Percentiles rank a stretch among this genome's conserved stretches.
phyloP scores from a whole-genome alignment of 805 yeast species.

The Saccharomycopsis sp. region DNA sequence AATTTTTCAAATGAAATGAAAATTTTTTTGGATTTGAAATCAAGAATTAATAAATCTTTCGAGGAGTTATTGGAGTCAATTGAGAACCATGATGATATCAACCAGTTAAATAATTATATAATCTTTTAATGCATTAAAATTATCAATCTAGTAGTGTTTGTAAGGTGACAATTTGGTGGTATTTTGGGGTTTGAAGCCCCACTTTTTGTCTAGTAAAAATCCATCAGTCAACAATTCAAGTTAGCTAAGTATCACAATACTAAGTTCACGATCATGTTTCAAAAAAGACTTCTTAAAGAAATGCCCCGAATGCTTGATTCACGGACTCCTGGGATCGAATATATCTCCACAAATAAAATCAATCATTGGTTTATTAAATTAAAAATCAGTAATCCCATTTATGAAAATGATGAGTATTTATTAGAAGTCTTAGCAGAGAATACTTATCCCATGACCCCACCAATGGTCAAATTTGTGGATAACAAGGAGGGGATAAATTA shows the following conservation, averaged over 20 bases:
- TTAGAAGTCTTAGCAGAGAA: slow-evolving; percentile 33
- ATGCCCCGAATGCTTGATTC: not conserved
- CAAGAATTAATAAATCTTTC: slow-evolving; percentile 4
- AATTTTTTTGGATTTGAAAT: too few species aligned
- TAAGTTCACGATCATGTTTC: slow-evolving; percentile 1
- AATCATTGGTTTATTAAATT: slow-evolving; percentile 5
- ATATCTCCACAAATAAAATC: slow-evolving; percentile 1
- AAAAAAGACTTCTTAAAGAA: slow-evolving; percentile 11
- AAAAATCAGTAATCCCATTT: slow-evolving; percentile 4
- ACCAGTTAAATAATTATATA: slow-evolving; percentile 9
- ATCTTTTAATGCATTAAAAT: too few species aligned
- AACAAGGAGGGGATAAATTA: too few species aligned
- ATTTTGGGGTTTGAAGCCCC: too few species aligned
- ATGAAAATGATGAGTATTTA: slow-evolving; percentile 23
- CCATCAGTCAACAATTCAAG: not conserved
- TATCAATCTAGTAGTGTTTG: too few species aligned
- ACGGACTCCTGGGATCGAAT: slow-evolving; percentile 5
- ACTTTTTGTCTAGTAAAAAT: too few species aligned
- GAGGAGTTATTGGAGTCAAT: slow-evolving; percentile 8
- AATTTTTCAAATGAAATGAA: too few species aligned
- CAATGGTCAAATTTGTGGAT: slow-evolving; percentile 42
- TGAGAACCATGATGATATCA: slow-evolving; percentile 10
- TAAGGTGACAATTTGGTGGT: too few species aligned
- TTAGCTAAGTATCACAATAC: too few species aligned
- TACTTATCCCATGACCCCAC: slow-evolving; percentile 49